phyloP scores from a whole-genome alignment of 768 basidiomycete species.

The Fomitopsis pulvina region DNA sequence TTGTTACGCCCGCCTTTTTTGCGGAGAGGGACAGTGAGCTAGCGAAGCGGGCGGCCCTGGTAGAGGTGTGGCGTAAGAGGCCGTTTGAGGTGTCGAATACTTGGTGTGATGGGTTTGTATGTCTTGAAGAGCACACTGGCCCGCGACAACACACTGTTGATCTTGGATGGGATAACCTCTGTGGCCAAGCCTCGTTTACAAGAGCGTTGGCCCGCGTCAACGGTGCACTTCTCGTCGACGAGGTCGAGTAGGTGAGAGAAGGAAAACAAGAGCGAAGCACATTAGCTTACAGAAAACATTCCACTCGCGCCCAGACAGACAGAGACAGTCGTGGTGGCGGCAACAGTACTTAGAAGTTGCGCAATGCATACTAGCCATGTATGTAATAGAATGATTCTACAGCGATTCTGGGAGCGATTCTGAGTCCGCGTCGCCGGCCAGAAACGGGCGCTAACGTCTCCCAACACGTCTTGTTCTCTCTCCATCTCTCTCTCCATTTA shows the following conservation, averaged over 20 bases:
- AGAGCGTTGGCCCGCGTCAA: conserved; percentile 11
- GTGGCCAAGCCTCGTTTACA: conserved; percentile 31
- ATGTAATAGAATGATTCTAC: no score
- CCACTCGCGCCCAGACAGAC: not conserved
- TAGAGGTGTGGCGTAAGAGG: conserved; percentile 80
- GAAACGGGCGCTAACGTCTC: no score
- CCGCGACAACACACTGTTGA: conserved; percentile 40
- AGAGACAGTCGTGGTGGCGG: conserved; percentile 13
- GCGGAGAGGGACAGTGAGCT: conserved; percentile 75
- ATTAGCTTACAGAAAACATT: conserved; percentile 39
- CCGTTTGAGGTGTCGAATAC: conserved; percentile 81
- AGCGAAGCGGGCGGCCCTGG: conserved; percentile 76
- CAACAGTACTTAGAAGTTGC: no score
- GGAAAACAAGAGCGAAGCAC: conserved; percentile 33
- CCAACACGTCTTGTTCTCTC: no score
- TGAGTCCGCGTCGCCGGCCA: no score
- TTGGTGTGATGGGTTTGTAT: conserved; percentile 84
- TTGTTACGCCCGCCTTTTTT: conserved; percentile 84
- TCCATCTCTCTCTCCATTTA: no score
- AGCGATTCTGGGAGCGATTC: no score
- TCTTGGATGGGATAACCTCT: conserved; percentile 27
- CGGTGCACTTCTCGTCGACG: conserved; percentile 6
- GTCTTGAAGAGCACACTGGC: conserved; percentile 68
- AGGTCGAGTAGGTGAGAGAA: conserved; percentile 17
- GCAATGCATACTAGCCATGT: no score